Base-by-base conservation (phyloP, 495 filamentous ascomycete species). In the Xylaria nigripes region DNA sequence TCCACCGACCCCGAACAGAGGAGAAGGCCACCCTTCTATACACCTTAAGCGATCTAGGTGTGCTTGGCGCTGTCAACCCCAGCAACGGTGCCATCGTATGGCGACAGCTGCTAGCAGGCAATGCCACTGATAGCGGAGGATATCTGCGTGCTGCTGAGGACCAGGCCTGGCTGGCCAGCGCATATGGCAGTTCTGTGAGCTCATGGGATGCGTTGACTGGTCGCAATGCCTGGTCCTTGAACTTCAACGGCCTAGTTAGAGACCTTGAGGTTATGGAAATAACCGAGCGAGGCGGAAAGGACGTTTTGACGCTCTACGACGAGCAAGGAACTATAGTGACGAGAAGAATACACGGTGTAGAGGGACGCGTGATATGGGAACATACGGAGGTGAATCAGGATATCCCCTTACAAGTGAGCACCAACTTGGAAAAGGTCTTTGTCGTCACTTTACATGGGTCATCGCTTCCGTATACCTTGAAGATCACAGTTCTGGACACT, bases 1-100 rank as follows among this genome's bases (percentile, higher is more conserved):
- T 97, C 80, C 90, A 96, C 71, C 83, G 83, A 55, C 94, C 93
- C 12, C 79, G 83, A 51, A 70, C 81, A 16, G 76, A 84, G 50
- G 91, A 90, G 18, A 89, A 86, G 68, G 92, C 92, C 16, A 91
- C 87, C 24, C 75, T 97, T 25, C 77, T 99, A 27, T 99, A 96
- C 66, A 95, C 94, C 0, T 73, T 97, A 13, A 90, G 87, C 52
- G 84, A 94, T 25, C 79, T 86, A 32, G 80, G 81, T 19, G 80
- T 95, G 8, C 69, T 97, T 1, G 94, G 90, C 25, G 92, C 93
- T 0, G 77, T 96, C 10, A 94, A 96, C 60, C 93, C 93, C 15
- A 86, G 82, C 57, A 88, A 85, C 70, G 93, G 93, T 12, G 74
- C 77, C 7, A 60, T 96, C 18, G 76, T 97, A 8, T 99, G 93